Evolutionary conservation across 352 stramenopile species (phyloP), one percentile per base, ranked within the genome.

Genomic region (Phytophthora melonis): DNA sequence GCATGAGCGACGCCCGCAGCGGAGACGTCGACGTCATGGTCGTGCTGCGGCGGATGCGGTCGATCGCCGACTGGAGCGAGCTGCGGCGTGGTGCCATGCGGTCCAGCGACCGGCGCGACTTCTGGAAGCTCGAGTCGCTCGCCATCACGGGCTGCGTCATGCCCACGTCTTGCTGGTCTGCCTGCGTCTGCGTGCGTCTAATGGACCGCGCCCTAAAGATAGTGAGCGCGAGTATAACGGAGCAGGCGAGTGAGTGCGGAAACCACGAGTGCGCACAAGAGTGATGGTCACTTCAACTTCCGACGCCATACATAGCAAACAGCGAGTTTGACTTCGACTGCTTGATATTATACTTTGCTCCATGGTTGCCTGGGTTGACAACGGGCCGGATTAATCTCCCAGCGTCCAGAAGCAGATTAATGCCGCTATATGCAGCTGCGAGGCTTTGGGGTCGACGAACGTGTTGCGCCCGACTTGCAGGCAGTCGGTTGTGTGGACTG

Each of bases 231-330:
- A 45, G 27, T 43, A 45, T 25, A 27, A n/a, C 45, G 34, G 21
- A 25, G 23, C 23, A 25, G 23, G 23, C 23, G 23, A 25, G 23
- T 2, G 23, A 25, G 23, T 25, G 63, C 39, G 41, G 39, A 66
- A 60, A 45, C 64, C 36, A 16, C 41, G 21, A 63, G 45, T 63
- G 58, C 18, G 54, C 21, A 25, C 30, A 64, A 14, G 68, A 74
- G 68, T 74, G 68, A 70, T 74, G 68, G 54, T 70, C 68, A 67
- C 60, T 74, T 74, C 61, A 74, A 74, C 61, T 58, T 70, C 27
- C 59, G 27, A 32, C 27, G 34, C 34, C 34, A 41, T 41, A 41
- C 34, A 3, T 5, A 7, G 27, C 4, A 7, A 32, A 2, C 2
- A 5, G 6, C 27, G 27, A 32, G 27, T 32, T 32, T 32, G 27